These are phyloP conservation scores for Lactarius indigo DNA, from an alignment of 768 basidiomycete species.

Conservation along the genomic window DNA sequence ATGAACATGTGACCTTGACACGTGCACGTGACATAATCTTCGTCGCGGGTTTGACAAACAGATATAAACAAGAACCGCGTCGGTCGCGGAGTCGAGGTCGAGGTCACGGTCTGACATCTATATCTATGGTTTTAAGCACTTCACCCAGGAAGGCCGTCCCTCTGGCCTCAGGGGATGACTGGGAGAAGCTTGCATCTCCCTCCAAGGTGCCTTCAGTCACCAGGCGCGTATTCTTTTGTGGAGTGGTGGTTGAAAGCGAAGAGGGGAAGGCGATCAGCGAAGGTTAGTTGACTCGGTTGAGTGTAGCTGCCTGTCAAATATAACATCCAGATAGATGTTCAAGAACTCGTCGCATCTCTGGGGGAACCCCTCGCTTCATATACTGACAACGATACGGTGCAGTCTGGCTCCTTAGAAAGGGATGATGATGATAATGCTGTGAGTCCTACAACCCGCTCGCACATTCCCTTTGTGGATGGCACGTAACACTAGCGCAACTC, in stretches of 20 bases:
- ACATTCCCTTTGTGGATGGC: neutral
- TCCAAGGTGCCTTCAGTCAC: constrained; percentile 47
- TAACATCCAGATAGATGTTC: constrained; percentile 16
- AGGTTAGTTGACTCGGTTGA: constrained; percentile 41
- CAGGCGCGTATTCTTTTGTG: constrained; percentile 83
- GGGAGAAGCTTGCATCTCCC: constrained; percentile 38
- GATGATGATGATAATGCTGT: constrained; percentile 30
- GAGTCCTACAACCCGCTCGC: constrained; percentile 16
- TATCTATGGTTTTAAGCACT: constrained; percentile 56
- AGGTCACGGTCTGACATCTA: neutral
- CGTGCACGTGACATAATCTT: constrained; percentile 19
- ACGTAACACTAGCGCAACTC: neutral
- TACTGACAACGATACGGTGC: constrained; percentile 44
- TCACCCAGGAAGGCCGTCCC: constrained; percentile 76
- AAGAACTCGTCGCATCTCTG: constrained; percentile 61
- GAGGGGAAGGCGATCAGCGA: constrained; percentile 63
- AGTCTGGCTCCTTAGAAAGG: constrained; percentile 38
- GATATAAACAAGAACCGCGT: constrained; percentile 14
- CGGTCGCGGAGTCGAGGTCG: neutral
- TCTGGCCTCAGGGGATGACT: constrained; percentile 64
- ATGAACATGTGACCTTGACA: constrained; percentile 18
- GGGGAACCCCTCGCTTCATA: constrained; percentile 60
- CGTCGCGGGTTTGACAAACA: constrained; percentile 19
- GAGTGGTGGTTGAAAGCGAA: constrained; percentile 84
- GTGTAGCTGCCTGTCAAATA: neutral